A percentile compares a stretch with the other conserved stretches of the same genome.
phyloP scores from a whole-genome alignment of 345 rosid genomes.

The Gossypium herbaceum region DNA sequence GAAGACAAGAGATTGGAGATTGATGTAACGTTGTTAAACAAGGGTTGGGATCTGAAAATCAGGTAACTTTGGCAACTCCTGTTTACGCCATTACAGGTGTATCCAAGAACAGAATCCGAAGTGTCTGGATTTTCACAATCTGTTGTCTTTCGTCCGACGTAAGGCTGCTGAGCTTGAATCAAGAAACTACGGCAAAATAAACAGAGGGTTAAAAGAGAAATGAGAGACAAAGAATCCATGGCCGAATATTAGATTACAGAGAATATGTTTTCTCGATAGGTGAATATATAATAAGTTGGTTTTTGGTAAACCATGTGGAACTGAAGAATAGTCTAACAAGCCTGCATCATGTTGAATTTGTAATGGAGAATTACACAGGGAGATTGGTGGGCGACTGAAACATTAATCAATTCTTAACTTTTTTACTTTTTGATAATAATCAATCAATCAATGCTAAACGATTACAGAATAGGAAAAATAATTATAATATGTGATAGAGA shows the following conservation, averaged over 20 bases:
- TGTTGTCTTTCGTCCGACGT: constrained; percentile 41
- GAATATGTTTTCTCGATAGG: not conserved
- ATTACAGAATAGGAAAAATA: too few species aligned
- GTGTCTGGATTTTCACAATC: constrained; percentile 31
- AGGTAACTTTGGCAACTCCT: constrained; percentile 56
- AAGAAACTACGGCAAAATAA: constrained; percentile 24
- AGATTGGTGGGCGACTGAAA: not conserved
- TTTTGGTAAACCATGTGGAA: not conserved
- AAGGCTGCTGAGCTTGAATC: constrained; percentile 63
- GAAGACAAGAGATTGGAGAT: constrained; percentile 51
- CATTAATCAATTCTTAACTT: not conserved
- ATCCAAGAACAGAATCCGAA: constrained; percentile 57
- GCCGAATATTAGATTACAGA: not conserved
- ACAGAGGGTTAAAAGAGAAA: constrained; percentile 16
- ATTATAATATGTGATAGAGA: too few species aligned
- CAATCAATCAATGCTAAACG: too few species aligned
- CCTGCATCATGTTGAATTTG: not conserved
- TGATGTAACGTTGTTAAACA: constrained; percentile 41
- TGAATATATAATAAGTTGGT: not conserved
- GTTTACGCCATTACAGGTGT: constrained; percentile 66
- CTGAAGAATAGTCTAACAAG: not conserved
- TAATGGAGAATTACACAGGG: not conserved
- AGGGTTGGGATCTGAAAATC: constrained; percentile 57
- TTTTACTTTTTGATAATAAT: too few species aligned
- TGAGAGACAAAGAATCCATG: constrained; percentile 24